Evolutionary conservation across 2,329 filamentous ascomycete species (phyloP).

Genomic region (Trichoderma sp.): DNA sequence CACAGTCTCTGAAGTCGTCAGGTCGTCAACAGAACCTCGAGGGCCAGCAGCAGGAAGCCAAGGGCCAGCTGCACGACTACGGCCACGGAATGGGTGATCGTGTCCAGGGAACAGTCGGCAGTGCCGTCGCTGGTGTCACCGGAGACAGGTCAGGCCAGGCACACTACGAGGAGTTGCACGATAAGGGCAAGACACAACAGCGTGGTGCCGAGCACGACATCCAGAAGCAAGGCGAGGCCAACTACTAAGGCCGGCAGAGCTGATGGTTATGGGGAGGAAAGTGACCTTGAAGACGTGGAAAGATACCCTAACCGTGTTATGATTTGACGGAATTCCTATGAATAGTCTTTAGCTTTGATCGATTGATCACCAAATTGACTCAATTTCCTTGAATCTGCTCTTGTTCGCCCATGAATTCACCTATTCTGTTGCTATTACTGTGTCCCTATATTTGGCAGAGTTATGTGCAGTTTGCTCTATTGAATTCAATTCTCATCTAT

Average conservation of each 20-base stretch:
- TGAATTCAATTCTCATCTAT: not conserved
- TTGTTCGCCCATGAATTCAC: not conserved
- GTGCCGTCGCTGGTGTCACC: constrained; percentile 67
- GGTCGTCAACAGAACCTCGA: constrained; percentile 76
- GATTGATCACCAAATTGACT: not conserved
- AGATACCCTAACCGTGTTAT: constrained; percentile 16
- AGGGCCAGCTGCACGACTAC: constrained; percentile 75
- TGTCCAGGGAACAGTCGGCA: constrained; percentile 68
- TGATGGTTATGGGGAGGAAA: not conserved
- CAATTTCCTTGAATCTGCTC: not conserved
- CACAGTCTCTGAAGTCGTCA: constrained; percentile 63
- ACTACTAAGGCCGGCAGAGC: constrained; percentile 18
- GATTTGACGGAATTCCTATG: not conserved
- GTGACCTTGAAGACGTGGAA: not conserved
- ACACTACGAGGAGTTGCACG: constrained; percentile 67
- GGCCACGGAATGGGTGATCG: constrained; percentile 63
- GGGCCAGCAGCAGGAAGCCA: constrained; percentile 78
- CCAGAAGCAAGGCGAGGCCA: constrained; percentile 63
- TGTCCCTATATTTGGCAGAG: not conserved
- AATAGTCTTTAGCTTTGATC: not conserved
- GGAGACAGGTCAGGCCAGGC: constrained; percentile 66
- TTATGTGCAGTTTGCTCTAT: not conserved
- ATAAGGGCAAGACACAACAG: constrained; percentile 79
- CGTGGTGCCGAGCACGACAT: constrained; percentile 80
- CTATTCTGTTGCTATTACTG: not conserved